phyloP scores from a whole-genome alignment of 768 basidiomycete species.

The Auricularia sp. region DNA sequence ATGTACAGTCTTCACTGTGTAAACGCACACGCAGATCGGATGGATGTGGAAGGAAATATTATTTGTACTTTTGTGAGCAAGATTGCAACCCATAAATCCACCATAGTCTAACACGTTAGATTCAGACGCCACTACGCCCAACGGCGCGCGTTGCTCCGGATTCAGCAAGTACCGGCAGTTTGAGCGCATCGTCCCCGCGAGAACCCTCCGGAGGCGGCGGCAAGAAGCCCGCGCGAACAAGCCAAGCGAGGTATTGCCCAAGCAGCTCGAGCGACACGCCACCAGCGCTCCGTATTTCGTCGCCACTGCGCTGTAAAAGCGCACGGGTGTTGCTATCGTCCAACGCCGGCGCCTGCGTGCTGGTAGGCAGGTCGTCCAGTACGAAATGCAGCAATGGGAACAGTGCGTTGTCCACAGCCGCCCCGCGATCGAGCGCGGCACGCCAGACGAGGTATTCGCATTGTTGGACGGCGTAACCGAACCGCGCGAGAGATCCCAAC shows the following conservation, averaged over 20 bases:
- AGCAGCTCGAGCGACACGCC: slow-evolving; percentile 41
- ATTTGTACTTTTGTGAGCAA: background rate
- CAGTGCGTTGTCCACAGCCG: slow-evolving; percentile 89
- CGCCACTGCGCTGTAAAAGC: slow-evolving; percentile 39
- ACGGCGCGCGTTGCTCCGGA: slow-evolving; percentile 1
- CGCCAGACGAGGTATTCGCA: slow-evolving; percentile 93
- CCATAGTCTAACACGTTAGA: too few species aligned
- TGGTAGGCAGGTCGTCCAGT: slow-evolving; percentile 91
- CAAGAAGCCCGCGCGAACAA: slow-evolving; percentile 77
- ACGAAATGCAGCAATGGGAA: slow-evolving; percentile 97
- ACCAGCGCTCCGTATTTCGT: slow-evolving; percentile 50
- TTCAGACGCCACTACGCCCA: slow-evolving; percentile 2
- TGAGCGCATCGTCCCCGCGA: background rate
- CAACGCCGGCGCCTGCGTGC: slow-evolving; percentile 85
- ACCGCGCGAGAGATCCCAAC: slow-evolving; percentile 57
- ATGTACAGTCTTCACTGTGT: too few species aligned
- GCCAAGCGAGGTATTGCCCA: slow-evolving; percentile 88
- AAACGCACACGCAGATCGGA: too few species aligned
- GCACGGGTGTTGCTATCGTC: slow-evolving; percentile 77
- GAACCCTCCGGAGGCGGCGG: slow-evolving; percentile 30
- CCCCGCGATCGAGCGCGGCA: slow-evolving; percentile 85
- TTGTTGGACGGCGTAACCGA: slow-evolving; percentile 68
- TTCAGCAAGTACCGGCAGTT: slow-evolving; percentile 3
- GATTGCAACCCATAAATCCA: background rate
- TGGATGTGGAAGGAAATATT: too few species aligned